Base-by-base conservation (phyloP, 2,329 filamentous ascomycete genomes). In the Xylaria polymorpha region DNA sequence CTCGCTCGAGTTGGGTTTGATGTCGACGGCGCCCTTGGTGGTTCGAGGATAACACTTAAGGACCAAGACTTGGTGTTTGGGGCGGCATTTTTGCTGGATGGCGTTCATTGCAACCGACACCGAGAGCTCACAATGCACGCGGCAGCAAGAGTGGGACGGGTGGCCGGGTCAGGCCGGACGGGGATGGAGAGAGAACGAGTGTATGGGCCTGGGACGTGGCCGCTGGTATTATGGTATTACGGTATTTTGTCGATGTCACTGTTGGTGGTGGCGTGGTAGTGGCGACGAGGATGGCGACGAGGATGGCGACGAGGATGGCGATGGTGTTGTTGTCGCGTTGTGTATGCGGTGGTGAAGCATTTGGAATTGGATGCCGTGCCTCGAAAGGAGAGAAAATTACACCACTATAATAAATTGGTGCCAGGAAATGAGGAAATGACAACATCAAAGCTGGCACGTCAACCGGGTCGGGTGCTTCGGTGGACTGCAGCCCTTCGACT, bases 41-140 rank as follows among this genome's bases (percentile, higher is more conserved):
- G 93, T 94, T 75, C 92, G 92, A 48, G 96, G 96, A 81, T 98
- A 99, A 85, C 95, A 98, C 84, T 97, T 98, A 73, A 98, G 88
- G 74, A 98, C 91, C 70, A 98, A 86, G 75, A 98, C 93, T 87
- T 98, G 95, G 83, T 99, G 96, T 85, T 98, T 98, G 35, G 96
- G 95, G 69, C 95, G 93, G 81, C 88, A 90, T 81, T 85, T 89
- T 77, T 90, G 86, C 81, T 88, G 85, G 72, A 91, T 85, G 78
- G 88, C 85, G 78, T 91, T 86, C 89, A 91, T 91, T 70, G 76
- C 77, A 79, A 70, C 74, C 56, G 44, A 61, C 25, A 43, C 53
- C 48, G n/a, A 61, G 56, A 66, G 70, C 64, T 71, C 73, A 70
- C 71, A 62, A 63, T 29, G 59, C 58, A 62, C 67, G 59, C 62